A percentile compares a stretch with the other conserved stretches of the same genome.
Conservation (phyloP, 805 yeast species). For the Candida boleticola region DNA sequence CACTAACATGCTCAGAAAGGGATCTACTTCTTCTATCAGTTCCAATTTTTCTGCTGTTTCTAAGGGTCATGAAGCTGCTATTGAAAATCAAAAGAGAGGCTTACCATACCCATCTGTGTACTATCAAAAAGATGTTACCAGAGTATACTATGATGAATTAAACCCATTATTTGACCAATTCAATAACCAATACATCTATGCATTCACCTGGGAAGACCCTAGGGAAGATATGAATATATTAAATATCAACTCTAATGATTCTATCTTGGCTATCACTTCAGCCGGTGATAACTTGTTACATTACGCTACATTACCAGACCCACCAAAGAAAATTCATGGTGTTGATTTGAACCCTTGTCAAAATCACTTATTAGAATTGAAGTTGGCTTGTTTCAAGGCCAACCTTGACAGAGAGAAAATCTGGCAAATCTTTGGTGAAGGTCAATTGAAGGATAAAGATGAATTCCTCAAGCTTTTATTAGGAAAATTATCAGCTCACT, state of each 20-base stretch:
- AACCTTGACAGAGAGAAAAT: conserved; percentile 52
- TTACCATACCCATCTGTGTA: conserved; percentile 79
- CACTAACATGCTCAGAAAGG: not conserved
- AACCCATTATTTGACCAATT: conserved; percentile 68
- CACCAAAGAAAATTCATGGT: conserved; percentile 78
- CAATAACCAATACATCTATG: conserved; percentile 76
- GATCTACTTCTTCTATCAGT: conserved; percentile 13
- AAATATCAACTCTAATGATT: conserved; percentile 59
- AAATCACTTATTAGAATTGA: conserved; percentile 75
- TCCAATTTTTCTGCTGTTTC: conserved; percentile 34
- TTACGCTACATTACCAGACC: conserved; percentile 67
- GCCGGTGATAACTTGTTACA: conserved; percentile 82
- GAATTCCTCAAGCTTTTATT: conserved; percentile 46
- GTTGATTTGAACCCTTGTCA: conserved; percentile 84
- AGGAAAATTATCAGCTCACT: conserved; percentile 58
- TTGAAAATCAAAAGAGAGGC: conserved; percentile 56
- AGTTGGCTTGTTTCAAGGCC: conserved; percentile 65
- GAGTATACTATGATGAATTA: conserved; percentile 76
- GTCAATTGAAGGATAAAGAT: conserved; percentile 53
- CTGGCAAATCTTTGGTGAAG: conserved; percentile 79
- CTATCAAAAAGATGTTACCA: conserved; percentile 74
- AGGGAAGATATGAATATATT: conserved; percentile 71
- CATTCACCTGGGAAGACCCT: conserved; percentile 92
- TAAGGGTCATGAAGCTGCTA: conserved; percentile 79
- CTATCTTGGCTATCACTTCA: conserved; percentile 78